Base-by-base conservation (phyloP, 106 monocot species). In the Gastrodia elata region DNA sequence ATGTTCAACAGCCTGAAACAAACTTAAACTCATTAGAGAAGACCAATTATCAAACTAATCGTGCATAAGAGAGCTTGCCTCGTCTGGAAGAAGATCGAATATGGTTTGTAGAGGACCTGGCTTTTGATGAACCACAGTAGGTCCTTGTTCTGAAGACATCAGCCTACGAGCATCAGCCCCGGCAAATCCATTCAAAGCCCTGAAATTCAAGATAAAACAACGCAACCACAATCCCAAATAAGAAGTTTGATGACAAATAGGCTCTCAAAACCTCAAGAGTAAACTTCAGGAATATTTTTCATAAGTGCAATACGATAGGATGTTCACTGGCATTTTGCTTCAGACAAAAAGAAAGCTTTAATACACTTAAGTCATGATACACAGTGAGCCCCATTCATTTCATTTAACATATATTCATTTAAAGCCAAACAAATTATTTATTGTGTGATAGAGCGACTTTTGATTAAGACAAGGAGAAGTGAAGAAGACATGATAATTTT, bases 51-150 rank as follows among this genome's bases (percentile, higher is more conserved):
- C 4, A 4, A 25, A 68, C 28, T 14, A 43, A 6, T 33, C 22
- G 38, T 49, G 27, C 8, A 65, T 59, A 22, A 46, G 36, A 6
- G 30, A 42, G 64, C 77, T 81, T 71, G 75, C 98, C 93, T 98
- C 98, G 79, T 93, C 91, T 27, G 93, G 93, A 68, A 80, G 88
- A 80, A 93, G 93, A 79, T 75, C 74, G 83, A 98, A 98, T 61
- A 90, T 87, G 30, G 91, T 91, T 71, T 98, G 98, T 77, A 98
- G 74, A 30, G 83, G 87, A 27, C 98, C 91, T 56, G 98, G 93
- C 64, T 98, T 93, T 57, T 93, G 98, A 83, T 93, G 98, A 80
- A 98, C 98, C 33, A 98, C 84, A 6, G 88, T 98, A 16, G 85
- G 98, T 10, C 79, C 90, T 80, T 88, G 87, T 74, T 93, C 93